These are phyloP conservation scores for Cystobasidium onofrii DNA, from an alignment of 768 basidiomycete species.

Conservation along the genomic window DNA sequence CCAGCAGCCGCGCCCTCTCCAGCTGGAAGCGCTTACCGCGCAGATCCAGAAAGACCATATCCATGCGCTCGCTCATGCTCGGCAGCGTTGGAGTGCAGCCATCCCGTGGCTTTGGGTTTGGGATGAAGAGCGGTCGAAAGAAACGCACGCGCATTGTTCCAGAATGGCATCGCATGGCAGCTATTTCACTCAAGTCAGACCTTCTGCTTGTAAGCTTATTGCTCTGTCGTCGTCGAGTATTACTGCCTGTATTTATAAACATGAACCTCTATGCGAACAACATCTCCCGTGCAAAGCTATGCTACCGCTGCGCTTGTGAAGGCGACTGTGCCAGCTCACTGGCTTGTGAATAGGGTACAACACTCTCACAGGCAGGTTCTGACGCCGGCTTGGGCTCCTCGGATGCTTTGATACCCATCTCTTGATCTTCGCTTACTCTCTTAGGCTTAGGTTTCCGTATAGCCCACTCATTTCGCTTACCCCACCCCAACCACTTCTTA, in stretches of 20 bases:
- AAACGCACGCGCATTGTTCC: no score
- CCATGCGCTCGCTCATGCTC: not conserved
- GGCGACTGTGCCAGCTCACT: no score
- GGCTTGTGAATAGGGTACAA: no score
- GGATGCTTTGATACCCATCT: not conserved
- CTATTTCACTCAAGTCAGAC: no score
- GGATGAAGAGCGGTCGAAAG: not conserved
- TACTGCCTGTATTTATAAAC: no score
- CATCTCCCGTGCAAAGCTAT: no score
- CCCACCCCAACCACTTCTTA: slow-evolving; percentile 28
- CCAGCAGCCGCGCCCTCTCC: slow-evolving; percentile 96
- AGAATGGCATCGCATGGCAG: no score
- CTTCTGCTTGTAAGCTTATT: no score
- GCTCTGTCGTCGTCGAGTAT: no score
- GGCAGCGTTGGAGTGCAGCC: not conserved
- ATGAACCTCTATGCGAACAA: no score
- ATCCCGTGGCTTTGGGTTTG: not conserved
- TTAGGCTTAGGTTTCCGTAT: slow-evolving; percentile 1
- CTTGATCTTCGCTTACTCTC: not conserved
- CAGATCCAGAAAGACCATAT: slow-evolving; percentile 68
- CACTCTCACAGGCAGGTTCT: not conserved
- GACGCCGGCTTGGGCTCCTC: not conserved
- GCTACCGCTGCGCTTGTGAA: no score
- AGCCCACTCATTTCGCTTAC: slow-evolving; percentile 15
- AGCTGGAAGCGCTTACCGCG: slow-evolving; percentile 85